A percentile compares a stretch with the other conserved stretches of the same genome.
phyloP scores from a whole-genome alignment of 1,284 basidiomycete species.

The Veloporphyrellus conicus region DNA sequence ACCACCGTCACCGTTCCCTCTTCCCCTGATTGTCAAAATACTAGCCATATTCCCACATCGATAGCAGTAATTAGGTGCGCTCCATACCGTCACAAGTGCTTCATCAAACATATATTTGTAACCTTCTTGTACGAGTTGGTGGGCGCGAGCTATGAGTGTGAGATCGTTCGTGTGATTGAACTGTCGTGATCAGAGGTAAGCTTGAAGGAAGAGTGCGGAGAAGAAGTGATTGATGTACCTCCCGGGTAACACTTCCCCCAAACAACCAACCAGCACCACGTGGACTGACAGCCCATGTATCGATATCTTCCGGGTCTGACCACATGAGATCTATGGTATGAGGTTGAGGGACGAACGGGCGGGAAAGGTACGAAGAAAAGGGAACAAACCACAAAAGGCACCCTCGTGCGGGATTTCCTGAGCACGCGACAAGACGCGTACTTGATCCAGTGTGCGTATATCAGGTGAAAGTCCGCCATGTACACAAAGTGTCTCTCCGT shows the following conservation, averaged over 20 bases:
- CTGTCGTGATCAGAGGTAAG: slow-evolving; percentile 37
- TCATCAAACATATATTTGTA: slow-evolving; percentile 98
- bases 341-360: not conserved
- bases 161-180: slow-evolving; percentile 91
- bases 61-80: slow-evolving; percentile 94
- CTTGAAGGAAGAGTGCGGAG: not conserved
- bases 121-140: slow-evolving; percentile 95
- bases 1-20: slow-evolving; percentile 45
- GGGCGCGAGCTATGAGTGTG: slow-evolving; percentile 83
- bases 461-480: slow-evolving; percentile 92
- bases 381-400: slow-evolving; percentile 82
- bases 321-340: slow-evolving; percentile 83
- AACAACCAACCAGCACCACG: slow-evolving; percentile 97
- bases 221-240: slow-evolving; percentile 44
- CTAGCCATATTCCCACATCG: slow-evolving; percentile 78
- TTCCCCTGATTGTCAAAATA: slow-evolving; percentile 67
- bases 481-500: slow-evolving; percentile 86
- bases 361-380: not conserved
- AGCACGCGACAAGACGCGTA: slow-evolving; percentile 84
- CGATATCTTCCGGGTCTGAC: slow-evolving; percentile 95
- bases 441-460: slow-evolving; percentile 88
- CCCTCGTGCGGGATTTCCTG: slow-evolving; percentile 97
- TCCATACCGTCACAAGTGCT: slow-evolving; percentile 95
- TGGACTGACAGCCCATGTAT: slow-evolving; percentile 93
- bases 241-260: slow-evolving; percentile 78